Percentiles rank a stretch among this genome's conserved stretches.
Conservation (phyloP, 225 moss, liverwort and hornwort species). For the Anthoceros angustus region DNA sequence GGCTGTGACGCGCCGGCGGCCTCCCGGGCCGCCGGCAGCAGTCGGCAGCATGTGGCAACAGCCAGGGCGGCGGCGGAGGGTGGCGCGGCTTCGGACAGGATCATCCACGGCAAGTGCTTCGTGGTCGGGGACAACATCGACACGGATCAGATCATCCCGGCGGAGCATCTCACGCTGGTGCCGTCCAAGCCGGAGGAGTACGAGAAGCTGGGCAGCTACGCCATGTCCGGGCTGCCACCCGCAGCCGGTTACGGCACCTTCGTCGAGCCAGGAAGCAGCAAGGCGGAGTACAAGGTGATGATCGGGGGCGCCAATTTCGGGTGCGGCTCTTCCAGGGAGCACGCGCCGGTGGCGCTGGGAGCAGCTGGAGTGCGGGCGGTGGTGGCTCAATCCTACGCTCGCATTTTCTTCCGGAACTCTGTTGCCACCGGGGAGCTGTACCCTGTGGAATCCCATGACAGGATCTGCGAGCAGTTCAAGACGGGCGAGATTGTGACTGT, state of each 20-base stretch:
- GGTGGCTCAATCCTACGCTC: slow-evolving; percentile 68
- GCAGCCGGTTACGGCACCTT: slow-evolving; percentile 53
- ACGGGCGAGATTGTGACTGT: slow-evolving; percentile 67
- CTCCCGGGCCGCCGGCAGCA: too few relatives aligned
- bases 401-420: slow-evolving; percentile 71
- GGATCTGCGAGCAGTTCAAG: slow-evolving; percentile 46
- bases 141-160: slow-evolving; percentile 94
- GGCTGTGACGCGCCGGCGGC: too few relatives aligned
- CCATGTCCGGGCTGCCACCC: slow-evolving; percentile 91
- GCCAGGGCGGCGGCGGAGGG: slow-evolving; percentile 7
- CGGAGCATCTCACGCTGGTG: slow-evolving; percentile 78
- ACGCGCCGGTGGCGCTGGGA: slow-evolving; percentile 75
- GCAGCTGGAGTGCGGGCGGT: slow-evolving; percentile 66
- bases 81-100: slow-evolving; percentile 18
- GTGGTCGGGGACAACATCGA: slow-evolving; percentile 91
- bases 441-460: slow-evolving; percentile 45
- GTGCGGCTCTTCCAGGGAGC: slow-evolving; percentile 94
- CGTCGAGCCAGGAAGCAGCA: slow-evolving; percentile 48
- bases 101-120: slow-evolving; percentile 79
- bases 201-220: slow-evolving; percentile 90
- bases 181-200: slow-evolving; percentile 87
- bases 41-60: too few relatives aligned
- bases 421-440: slow-evolving; percentile 83
- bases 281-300: slow-evolving; percentile 59
- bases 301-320: slow-evolving; percentile 85